A percentile compares a stretch with the other conserved stretches of the same genome.
Conservation (phyloP, 2,329 filamentous ascomycete species). For the Penicillium sp. region DNA sequence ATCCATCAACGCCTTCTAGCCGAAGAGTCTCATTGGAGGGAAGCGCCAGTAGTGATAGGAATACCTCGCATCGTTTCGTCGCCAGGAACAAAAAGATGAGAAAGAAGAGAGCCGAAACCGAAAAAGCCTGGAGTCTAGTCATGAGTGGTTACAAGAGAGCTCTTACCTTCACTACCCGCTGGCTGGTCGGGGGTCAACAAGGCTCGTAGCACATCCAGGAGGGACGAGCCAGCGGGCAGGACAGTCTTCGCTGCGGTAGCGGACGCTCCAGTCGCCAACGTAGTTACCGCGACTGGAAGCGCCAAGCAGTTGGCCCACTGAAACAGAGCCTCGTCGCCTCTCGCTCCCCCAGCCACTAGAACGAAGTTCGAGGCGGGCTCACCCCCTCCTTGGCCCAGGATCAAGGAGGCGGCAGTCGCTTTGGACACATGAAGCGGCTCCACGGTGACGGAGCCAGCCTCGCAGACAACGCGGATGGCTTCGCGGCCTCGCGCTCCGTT, state of each 20-base stretch:
- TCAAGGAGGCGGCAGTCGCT: constrained; percentile 71
- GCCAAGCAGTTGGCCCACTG: constrained; percentile 84
- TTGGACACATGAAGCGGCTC: constrained; percentile 87
- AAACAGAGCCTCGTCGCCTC: constrained; percentile 88
- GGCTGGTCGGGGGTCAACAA: neutral
- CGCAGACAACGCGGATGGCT: constrained; percentile 76
- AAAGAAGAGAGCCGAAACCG: neutral
- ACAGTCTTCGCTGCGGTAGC: constrained; percentile 84
- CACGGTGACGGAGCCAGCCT: constrained; percentile 78
- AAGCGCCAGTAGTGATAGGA: no score
- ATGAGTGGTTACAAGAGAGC: neutral
- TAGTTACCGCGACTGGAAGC: constrained; percentile 61
- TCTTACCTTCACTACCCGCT: neutral
- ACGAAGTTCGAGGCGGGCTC: constrained; percentile 73
- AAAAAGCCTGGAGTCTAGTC: neutral
- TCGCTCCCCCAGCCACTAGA: constrained; percentile 82
- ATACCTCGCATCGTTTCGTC: no score
- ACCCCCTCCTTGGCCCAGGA: constrained; percentile 63
- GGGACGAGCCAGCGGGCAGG: constrained; percentile 67
- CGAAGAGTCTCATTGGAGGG: no score
- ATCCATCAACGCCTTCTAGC: no score
- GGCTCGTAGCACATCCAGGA: constrained; percentile 11
- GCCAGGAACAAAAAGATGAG: neutral
- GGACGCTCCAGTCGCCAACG: constrained; percentile 78
- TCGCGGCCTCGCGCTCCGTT: constrained; percentile 86